Evolutionary conservation across 352 stramenopile genomes (phyloP).

Genomic region (Phytophthora pseudosyringae): DNA sequence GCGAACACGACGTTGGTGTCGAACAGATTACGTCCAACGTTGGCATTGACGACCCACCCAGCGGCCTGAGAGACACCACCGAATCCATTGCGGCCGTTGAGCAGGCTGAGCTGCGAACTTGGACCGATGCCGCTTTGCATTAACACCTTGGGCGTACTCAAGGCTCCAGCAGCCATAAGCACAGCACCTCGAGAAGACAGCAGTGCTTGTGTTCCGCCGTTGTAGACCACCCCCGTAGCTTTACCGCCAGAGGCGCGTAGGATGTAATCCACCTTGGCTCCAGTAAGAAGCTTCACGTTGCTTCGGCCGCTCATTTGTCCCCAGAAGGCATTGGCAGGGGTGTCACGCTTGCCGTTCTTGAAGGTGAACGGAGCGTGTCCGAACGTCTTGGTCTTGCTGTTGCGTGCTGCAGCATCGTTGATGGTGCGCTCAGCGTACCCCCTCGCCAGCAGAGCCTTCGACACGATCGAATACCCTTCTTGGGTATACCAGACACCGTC

Average conservation of each 20-base stretch:
- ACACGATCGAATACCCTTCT: slow-evolving; percentile 58
- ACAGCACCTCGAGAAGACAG: slow-evolving; percentile 54
- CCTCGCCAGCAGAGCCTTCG: slow-evolving; percentile 31
- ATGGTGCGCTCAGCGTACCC: slow-evolving; percentile 51
- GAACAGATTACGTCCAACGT: slow-evolving; percentile 62
- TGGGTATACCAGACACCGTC: slow-evolving; percentile 59
- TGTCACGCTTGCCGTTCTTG: slow-evolving; percentile 58
- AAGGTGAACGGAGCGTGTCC: slow-evolving; percentile 58
- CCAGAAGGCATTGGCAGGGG: slow-evolving; percentile 59
- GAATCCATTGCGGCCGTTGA: slow-evolving; percentile 49
- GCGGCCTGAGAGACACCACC: slow-evolving; percentile 40
- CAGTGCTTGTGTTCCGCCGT: slow-evolving; percentile 34
- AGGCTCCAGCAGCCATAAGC: slow-evolving; percentile 69
- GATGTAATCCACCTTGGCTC: slow-evolving; percentile 56
- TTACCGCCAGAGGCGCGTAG: slow-evolving; percentile 40
- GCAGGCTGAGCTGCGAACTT: slow-evolving; percentile 49
- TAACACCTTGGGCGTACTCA: slow-evolving; percentile 81
- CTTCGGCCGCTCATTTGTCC: slow-evolving; percentile 41
- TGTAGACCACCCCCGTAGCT: slow-evolving; percentile 58
- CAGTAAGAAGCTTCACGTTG: slow-evolving; percentile 59
- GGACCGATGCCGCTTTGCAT: slow-evolving; percentile 80
- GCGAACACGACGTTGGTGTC: slow-evolving; percentile 59
- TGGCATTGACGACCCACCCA: slow-evolving; percentile 54
- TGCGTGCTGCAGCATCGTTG: slow-evolving; percentile 55
- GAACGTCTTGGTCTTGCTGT: slow-evolving; percentile 60